Conservation (phyloP, 805 yeast genomes). For the Candida yuanshanica region DNA sequence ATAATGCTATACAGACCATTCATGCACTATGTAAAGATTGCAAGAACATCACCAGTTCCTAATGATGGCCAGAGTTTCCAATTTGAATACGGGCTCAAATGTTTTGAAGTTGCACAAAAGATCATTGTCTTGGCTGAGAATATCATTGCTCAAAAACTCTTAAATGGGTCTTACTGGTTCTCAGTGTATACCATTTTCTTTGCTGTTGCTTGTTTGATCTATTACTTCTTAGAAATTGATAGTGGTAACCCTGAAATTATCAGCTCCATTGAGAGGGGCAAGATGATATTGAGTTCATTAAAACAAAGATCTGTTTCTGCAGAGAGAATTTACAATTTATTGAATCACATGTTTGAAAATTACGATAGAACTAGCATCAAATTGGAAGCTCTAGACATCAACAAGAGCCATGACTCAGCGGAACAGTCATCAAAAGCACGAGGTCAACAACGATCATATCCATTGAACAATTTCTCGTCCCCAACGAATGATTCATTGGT, state of each 20-base stretch:
- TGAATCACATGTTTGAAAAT: conserved; percentile 74
- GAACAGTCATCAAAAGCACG: conserved; percentile 1
- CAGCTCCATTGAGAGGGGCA: conserved; percentile 75
- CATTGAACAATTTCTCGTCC: conserved; percentile 11
- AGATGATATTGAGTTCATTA: conserved; percentile 59
- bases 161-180: conserved; percentile 91
- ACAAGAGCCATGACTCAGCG: conserved; percentile 1
- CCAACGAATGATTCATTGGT: conserved; percentile 12
- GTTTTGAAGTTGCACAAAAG: conserved; percentile 77
- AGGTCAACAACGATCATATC: too few species aligned
- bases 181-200: conserved; percentile 91
- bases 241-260: conserved; percentile 46
- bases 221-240: conserved; percentile 47
- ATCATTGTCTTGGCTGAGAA: conserved; percentile 77
- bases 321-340: conserved; percentile 67
- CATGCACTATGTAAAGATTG: conserved; percentile 50
- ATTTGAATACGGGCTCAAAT: conserved; percentile 71
- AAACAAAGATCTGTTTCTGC: conserved; percentile 77
- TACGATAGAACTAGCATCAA: conserved; percentile 66
- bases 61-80: conserved; percentile 47
- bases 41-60: conserved; percentile 19
- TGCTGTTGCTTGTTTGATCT: conserved; percentile 82
- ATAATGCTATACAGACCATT: conserved; percentile 85
- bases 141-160: conserved; percentile 63
- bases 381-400: conserved; percentile 20